Base-by-base conservation (phyloP, 768 basidiomycete species). In the Hirschioporus abietinus region DNA sequence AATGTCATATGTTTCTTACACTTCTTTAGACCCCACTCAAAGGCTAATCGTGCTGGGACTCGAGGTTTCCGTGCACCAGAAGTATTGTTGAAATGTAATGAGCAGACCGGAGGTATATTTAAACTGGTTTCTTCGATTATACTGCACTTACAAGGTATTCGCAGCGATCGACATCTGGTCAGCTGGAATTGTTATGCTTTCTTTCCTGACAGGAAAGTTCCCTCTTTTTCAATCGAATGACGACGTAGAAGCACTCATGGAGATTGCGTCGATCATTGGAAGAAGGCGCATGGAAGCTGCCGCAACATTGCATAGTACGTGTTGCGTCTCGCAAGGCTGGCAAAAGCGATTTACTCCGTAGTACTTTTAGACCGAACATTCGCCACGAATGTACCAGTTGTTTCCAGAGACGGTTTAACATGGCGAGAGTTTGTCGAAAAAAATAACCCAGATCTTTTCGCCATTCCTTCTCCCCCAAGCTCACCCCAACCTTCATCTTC, bases 101-200 rank as follows among this genome's bases (percentile, higher is more conserved):
- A 94, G 71, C 97, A 99, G 77, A 89, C 88, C 9, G 94, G 93
- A 68, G 93, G 96, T 96, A 70, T 30, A 8, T 30, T 30, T 30
- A 68, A 87, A 78, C 34, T 66, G 67, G 24, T 24, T 17, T 63
- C 42, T 62, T 42, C 52, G n/a, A 20, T 52, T 63, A 57, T 35
- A 17, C 17, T 26, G n/a, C 9, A 30, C 24, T 9, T 27, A 30
- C 9, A 24, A 34, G 64, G 12, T 60, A 30, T 18, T 35, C 18
- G 60, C 73, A 99, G 97, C 96, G 1, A 90, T 99, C 73, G 97
- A 99, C 71, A 86, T 99, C 60, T 99, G 97, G 97, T 90, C 96
- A 0, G 93, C 88, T 7, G 97, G 97, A 0, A 88, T 90, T 72
- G 97, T 98, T 64, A 78, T 99, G 0, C 83, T 99, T 7, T 96